A percentile compares a stretch with the other conserved stretches of the same genome.
phyloP scores from a whole-genome alignment of 2,329 filamentous ascomycete genomes.

The Cordyceps javanica region DNA sequence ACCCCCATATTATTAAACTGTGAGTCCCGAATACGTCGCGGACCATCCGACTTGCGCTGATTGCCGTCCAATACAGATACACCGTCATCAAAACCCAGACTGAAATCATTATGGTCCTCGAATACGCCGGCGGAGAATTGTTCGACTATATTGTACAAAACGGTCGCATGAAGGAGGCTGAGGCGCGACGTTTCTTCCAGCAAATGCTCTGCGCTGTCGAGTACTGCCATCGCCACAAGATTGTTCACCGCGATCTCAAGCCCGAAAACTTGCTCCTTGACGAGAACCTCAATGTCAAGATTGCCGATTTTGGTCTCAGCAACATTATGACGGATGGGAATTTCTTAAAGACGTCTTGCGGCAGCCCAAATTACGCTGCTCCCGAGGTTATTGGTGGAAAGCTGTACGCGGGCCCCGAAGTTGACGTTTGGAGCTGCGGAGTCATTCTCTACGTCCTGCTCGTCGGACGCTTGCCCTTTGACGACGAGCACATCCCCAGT shows the following conservation, averaged over 20 bases:
- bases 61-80: conserved; percentile 48
- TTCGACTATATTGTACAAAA: conserved; percentile 98
- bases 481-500: conserved; percentile 96
- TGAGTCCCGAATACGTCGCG: conserved; percentile 36
- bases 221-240: conserved; percentile 98
- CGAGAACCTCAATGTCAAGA: conserved; percentile 95
- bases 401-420: conserved; percentile 92
- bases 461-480: conserved; percentile 82
- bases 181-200: conserved; percentile 97
- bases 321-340: conserved; percentile 99
- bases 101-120: conserved; percentile 98
- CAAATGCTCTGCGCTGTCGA: conserved; percentile 98
- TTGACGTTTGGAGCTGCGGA: conserved; percentile 96
- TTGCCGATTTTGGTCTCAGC: conserved; percentile 95
- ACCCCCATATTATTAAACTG: conserved; percentile 99
- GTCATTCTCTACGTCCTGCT: conserved; percentile 83
- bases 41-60: not conserved
- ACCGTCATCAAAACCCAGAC: conserved; percentile 92
- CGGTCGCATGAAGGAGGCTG: conserved; percentile 82
- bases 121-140: conserved; percentile 92
- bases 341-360: conserved; percentile 97
- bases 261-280: conserved; percentile 95
- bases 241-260: conserved; percentile 95
- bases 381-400: conserved; percentile 98
- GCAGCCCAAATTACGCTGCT: conserved; percentile 95